Evolutionary conservation across 2,329 filamentous ascomycete species (phyloP).

Genomic region (Coniochaeta prunicola): DNA sequence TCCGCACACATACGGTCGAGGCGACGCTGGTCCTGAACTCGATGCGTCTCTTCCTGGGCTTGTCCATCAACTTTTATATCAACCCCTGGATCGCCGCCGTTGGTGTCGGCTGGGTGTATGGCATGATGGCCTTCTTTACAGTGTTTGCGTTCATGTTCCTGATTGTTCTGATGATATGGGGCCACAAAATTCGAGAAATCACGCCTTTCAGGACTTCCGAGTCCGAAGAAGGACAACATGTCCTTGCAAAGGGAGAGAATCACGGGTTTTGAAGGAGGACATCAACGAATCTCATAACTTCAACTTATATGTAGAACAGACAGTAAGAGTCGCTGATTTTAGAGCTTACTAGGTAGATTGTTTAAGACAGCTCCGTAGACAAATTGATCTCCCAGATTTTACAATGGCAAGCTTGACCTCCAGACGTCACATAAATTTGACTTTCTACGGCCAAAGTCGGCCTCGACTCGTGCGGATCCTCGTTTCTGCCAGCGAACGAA

Average conservation of each 20-base stretch:
- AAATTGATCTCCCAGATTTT: too few relatives aligned
- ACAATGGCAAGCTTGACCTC: too few relatives aligned
- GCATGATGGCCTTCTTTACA: constrained; percentile 30
- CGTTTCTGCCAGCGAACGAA: background rate
- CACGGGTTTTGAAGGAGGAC: background rate
- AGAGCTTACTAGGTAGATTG: too few relatives aligned
- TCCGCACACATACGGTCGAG: constrained; percentile 27
- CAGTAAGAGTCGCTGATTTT: too few relatives aligned
- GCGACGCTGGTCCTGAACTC: constrained; percentile 23
- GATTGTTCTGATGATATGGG: constrained; percentile 20
- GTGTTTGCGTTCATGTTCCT: constrained; percentile 17
- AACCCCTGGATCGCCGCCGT: constrained; percentile 26
- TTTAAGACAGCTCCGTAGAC: too few relatives aligned
- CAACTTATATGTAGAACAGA: background rate
- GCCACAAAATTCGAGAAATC: constrained; percentile 11
- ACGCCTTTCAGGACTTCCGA: constrained; percentile 9
- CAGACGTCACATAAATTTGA: too few relatives aligned
- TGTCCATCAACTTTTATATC: constrained; percentile 31
- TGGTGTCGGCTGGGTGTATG: constrained; percentile 29
- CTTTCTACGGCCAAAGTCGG: too few relatives aligned
- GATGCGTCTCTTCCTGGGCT: constrained; percentile 26
- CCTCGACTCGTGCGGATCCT: too few relatives aligned
- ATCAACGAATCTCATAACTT: background rate
- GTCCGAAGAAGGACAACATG: constrained; percentile 10
- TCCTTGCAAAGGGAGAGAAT: constrained; percentile 4